A percentile compares a stretch with the other conserved stretches of the same genome.
Evolutionary conservation across 495 filamentous ascomycete species (phyloP).

Genomic region (Hypoxylon rickii): DNA sequence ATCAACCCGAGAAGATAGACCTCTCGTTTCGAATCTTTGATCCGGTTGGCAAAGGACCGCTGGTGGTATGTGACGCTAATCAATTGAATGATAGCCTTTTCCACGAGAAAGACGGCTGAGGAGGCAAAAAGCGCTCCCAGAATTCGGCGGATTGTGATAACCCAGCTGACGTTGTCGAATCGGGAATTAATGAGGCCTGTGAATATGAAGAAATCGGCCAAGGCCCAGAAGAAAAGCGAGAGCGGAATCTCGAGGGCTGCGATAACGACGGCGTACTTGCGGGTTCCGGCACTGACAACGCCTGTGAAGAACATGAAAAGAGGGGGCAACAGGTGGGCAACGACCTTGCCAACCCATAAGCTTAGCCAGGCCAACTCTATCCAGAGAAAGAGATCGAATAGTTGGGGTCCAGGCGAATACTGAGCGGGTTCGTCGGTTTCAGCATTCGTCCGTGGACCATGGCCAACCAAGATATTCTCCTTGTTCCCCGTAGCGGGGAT

Average conservation of each 20-base stretch:
- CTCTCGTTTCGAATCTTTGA: constrained; percentile 86
- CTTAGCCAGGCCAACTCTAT: constrained; percentile 88
- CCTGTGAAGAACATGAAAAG: constrained; percentile 88
- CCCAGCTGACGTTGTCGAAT: constrained; percentile 42
- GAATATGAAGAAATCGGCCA: constrained; percentile 81
- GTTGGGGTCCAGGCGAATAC: constrained; percentile 64
- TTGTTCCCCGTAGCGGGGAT: constrained; percentile 56
- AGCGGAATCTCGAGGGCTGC: constrained; percentile 80
- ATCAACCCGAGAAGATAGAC: constrained; percentile 77
- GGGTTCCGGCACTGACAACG: constrained; percentile 85
- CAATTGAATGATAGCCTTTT: constrained; percentile 85
- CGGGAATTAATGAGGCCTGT: constrained; percentile 57
- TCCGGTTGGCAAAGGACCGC: constrained; percentile 85
- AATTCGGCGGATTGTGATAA: constrained; percentile 65
- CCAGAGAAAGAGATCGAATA: constrained; percentile 87
- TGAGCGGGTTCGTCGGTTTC: constrained; percentile 43
- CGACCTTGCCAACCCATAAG: constrained; percentile 85
- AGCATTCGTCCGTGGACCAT: constrained; percentile 20
- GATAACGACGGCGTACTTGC: constrained; percentile 88
- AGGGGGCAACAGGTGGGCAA: constrained; percentile 75
- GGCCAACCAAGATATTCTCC: constrained; percentile 44
- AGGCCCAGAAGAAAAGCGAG: constrained; percentile 83
- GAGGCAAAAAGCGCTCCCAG: constrained; percentile 78
- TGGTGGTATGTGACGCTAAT: constrained; percentile 95
- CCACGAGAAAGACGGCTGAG: constrained; percentile 73